Evolutionary conservation across 2,329 filamentous ascomycete species (phyloP).

Genomic region (Apiospora koreana): DNA sequence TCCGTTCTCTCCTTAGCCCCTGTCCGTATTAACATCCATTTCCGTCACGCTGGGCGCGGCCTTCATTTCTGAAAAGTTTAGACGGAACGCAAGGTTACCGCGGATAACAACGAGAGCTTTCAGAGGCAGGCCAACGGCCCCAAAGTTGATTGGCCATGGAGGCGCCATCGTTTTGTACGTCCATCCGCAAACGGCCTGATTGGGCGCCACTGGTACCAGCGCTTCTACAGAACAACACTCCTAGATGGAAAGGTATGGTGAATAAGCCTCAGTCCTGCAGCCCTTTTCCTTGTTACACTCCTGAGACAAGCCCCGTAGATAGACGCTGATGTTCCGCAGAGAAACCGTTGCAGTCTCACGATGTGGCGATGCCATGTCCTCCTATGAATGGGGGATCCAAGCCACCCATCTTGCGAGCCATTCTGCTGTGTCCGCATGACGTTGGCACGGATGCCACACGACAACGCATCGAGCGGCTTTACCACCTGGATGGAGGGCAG

Average conservation of each 20-base stretch:
- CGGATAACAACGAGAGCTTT: neutral
- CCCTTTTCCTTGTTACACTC: neutral
- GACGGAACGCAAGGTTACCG: neutral
- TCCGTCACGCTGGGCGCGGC: neutral
- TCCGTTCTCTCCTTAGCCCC: neutral
- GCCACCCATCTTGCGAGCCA: conserved; percentile 34
- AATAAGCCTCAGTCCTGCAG: neutral
- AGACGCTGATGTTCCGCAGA: conserved; percentile 1
- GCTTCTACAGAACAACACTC: conserved; percentile 23
- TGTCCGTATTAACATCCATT: neutral
- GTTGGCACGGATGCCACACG: conserved; percentile 29
- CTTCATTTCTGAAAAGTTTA: neutral
- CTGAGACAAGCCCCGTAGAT: neutral
- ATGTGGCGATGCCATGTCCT: conserved; percentile 43
- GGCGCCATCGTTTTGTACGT: conserved; percentile 28
- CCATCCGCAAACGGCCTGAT: conserved; percentile 30
- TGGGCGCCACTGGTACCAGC: conserved; percentile 27
- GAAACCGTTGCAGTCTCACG: conserved; percentile 33
- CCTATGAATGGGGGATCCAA: conserved; percentile 14
- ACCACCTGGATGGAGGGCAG: conserved; percentile 39
- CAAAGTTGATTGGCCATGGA: conserved; percentile 20
- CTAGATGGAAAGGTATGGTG: conserved; percentile 31
- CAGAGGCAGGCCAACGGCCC: neutral
- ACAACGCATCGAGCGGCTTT: conserved; percentile 42
- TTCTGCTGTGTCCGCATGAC: conserved; percentile 43